Base-by-base conservation (phyloP, 306 rosid species). In the Benincasa hispida region DNA sequence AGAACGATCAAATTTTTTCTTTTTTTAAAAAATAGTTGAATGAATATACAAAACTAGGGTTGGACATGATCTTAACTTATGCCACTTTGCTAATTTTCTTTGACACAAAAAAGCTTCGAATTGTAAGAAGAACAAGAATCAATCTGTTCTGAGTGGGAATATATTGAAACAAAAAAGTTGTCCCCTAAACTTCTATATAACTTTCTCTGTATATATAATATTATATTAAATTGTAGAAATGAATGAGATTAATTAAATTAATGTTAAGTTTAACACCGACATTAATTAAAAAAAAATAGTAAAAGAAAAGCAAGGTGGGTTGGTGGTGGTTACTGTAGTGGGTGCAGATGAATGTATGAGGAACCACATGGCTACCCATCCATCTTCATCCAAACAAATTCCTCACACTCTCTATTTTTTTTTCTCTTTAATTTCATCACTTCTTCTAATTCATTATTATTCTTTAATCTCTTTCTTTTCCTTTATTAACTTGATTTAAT, bases 321-420 rank as follows among this genome's bases (percentile, higher is more conserved):
- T 81, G 79, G 80, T 85, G 86, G 76, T 79, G 73, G 72, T 59
- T 59, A 74, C 85, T 82, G 80, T 77, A 25, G 41, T 53, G 41
- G 65, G 59, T 79, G 70, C 69, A 62, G 72, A 78, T 82, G 84
- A 85, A 60, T 45, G 63, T 32, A 61, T 35, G 82, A 78, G 30
- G 59, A 18, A 28, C 70, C 77, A 81, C 72, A 55, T 80, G 72
- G 72, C 42, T 12, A 56, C 65, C n/a, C 76, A 45, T 84, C 56
- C 61, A 54, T 76, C 13, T 32, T 32, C 35, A 32, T 4, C 5
- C 35, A 32, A 32, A 10, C 47, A 37, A 41, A 1, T 10, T 10
- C 53, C 18, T 35, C 50, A 14, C 39, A 8, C 28, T 9, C 72
- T 66, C 28, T 65, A 9, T n/a, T 58, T 1, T 18, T 48, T 28